Conservation (phyloP, 805 yeast genomes). For the Yamadazyma kitorensis region DNA sequence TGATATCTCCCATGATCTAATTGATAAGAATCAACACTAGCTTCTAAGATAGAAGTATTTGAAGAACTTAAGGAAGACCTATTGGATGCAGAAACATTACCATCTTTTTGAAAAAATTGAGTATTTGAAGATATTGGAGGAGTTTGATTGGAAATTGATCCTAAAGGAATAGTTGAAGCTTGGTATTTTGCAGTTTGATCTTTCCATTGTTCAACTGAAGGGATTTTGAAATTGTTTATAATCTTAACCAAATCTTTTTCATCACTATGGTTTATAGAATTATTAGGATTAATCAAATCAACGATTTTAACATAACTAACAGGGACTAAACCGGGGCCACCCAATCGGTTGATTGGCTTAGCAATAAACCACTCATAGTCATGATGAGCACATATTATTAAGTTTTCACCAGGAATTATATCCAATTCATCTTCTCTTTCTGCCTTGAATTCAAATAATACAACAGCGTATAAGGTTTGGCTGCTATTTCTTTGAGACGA, state of each 20-base stretch:
- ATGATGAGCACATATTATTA: slow-evolving; percentile 94
- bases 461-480: slow-evolving; percentile 74
- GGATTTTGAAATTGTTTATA: slow-evolving; percentile 67
- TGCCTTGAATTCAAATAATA: slow-evolving; percentile 83
- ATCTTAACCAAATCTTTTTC: slow-evolving; percentile 49
- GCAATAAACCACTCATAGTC: slow-evolving; percentile 98
- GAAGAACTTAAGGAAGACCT: slow-evolving; percentile 30
- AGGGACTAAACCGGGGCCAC: slow-evolving; percentile 97
- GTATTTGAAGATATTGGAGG: slow-evolving; percentile 34
- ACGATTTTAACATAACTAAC: slow-evolving; percentile 83
- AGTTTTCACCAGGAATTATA: slow-evolving; percentile 80
- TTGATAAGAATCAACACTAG: slow-evolving; percentile 75
- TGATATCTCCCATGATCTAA: slow-evolving; percentile 86
- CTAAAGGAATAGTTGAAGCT: slow-evolving; percentile 80
- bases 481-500: slow-evolving; percentile 21
- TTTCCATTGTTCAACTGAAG: slow-evolving; percentile 97
- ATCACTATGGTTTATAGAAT: slow-evolving; percentile 23
- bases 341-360: slow-evolving; percentile 89
- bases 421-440: slow-evolving; percentile 82
- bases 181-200: slow-evolving; percentile 85
- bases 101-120: slow-evolving; percentile 33
- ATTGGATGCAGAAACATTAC: slow-evolving; percentile 7
- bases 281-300: slow-evolving; percentile 52
- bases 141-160: slow-evolving; percentile 35
- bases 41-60: slow-evolving; percentile 47